Conservation (phyloP, 2,329 filamentous ascomycete species). For the Elsinoe arachidis region DNA sequence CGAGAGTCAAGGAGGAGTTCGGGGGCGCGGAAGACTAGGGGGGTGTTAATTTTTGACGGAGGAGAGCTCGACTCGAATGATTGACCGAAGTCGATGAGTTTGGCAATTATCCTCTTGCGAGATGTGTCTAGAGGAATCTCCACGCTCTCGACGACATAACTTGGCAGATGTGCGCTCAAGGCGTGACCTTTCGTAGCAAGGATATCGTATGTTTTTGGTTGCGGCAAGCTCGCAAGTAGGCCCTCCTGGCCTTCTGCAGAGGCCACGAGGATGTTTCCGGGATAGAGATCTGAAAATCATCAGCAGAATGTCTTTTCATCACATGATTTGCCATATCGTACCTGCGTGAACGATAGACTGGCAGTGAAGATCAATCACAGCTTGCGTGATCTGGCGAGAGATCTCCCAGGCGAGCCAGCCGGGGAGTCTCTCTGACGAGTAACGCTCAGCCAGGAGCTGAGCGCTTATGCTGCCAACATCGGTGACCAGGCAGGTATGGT, state of each 20-base stretch:
- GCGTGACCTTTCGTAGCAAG: slow-evolving; percentile 15
- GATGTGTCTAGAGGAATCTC: not conserved
- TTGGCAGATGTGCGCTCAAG: slow-evolving; percentile 7
- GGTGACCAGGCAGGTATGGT: slow-evolving; percentile 18
- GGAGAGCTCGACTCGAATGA: slow-evolving; percentile 16
- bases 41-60: slow-evolving; percentile 22
- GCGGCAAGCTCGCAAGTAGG: not conserved
- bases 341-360: slow-evolving; percentile 15
- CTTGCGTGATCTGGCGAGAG: slow-evolving; percentile 17
- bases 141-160: slow-evolving; percentile 1
- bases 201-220: slow-evolving; percentile 7
- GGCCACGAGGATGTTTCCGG: slow-evolving; percentile 22
- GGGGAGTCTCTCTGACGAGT: not conserved
- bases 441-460: slow-evolving; percentile 2
- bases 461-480: slow-evolving; percentile 16
- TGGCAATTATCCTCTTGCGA: slow-evolving; percentile 16
- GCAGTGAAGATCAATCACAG: slow-evolving; percentile 17
- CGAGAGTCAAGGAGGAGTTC: slow-evolving; percentile 23
- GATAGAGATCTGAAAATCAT: slow-evolving; percentile 22
- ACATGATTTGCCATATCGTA: not conserved
- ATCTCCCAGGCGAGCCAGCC: slow-evolving; percentile 16
- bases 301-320: not conserved
- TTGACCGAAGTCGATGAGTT: slow-evolving; percentile 22
- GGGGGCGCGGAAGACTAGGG: slow-evolving; percentile 23
- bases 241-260: slow-evolving; percentile 11